Evolutionary conservation across 1,284 basidiomycete species (phyloP).

Genomic region (Anthracocystis setariae): DNA sequence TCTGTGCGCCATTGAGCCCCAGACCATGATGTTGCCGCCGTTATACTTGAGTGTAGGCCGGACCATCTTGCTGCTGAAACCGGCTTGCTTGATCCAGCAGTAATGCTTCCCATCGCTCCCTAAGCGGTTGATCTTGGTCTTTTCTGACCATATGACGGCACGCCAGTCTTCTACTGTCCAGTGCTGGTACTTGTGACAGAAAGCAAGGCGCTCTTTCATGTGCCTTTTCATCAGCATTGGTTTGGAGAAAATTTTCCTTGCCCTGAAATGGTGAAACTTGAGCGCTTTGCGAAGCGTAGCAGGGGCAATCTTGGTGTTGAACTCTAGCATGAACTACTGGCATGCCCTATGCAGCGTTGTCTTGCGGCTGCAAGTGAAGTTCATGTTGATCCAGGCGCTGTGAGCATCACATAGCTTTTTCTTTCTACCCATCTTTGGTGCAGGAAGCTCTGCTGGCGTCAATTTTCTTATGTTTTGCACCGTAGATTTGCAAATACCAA

Average conservation of each 20-base stretch:
- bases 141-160: slow-evolving; percentile 18
- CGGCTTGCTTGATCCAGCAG: slow-evolving; percentile 8
- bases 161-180: slow-evolving; percentile 24
- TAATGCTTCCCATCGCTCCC: slow-evolving; percentile 4
- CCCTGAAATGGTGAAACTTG: background rate
- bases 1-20: slow-evolving; percentile 17
- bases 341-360: too few species aligned
- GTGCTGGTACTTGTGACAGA: slow-evolving; percentile 8
- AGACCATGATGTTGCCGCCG: slow-evolving; percentile 18
- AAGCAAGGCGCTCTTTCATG: slow-evolving; percentile 7
- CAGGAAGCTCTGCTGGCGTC: background rate
- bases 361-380: background rate
- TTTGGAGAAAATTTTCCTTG: slow-evolving; percentile 1
- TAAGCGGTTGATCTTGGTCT: background rate
- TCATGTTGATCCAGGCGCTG: too few species aligned
- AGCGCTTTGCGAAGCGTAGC: background rate
- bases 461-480: too few species aligned
- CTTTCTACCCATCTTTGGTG: background rate
- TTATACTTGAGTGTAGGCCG: slow-evolving; percentile 13
- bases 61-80: slow-evolving; percentile 1
- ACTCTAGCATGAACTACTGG: too few species aligned
- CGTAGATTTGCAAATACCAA: background rate
- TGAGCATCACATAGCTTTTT: too few species aligned
- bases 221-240: slow-evolving; percentile 5
- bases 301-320: background rate